These are phyloP conservation scores for Suillus fuscotomentosus DNA, from an alignment of 768 basidiomycete genomes.

Conservation along the genomic window DNA sequence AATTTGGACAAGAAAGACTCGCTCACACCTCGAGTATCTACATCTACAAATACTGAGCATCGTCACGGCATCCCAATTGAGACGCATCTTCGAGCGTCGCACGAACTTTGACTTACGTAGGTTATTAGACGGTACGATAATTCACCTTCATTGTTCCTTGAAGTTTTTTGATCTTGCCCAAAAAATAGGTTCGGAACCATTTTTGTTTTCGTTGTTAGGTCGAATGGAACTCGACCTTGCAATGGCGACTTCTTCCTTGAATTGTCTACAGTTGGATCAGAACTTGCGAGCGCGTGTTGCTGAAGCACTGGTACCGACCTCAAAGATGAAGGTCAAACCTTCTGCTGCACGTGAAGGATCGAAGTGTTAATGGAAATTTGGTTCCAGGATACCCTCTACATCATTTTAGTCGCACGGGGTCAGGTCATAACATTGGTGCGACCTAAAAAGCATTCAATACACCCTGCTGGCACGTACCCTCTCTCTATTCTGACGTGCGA, in stretches of 20 bases:
- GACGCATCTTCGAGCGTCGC: conserved; percentile 81
- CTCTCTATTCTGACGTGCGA: conserved; percentile 4
- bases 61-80: conserved; percentile 81
- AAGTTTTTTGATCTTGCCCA: conserved; percentile 2
- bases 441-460: conserved; percentile 92
- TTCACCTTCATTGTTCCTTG: neutral
- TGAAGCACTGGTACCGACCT: conserved; percentile 73
- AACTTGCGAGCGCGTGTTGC: conserved; percentile 70
- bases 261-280: conserved; percentile 76
- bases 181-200: conserved; percentile 73
- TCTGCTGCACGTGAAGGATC: neutral
- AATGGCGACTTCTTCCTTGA: conserved; percentile 76
- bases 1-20: conserved; percentile 69
- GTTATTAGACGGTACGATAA: conserved; percentile 56
- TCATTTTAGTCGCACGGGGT: conserved; percentile 77
- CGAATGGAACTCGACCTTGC: conserved; percentile 79
- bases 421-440: conserved; percentile 84
- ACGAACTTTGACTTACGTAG: conserved; percentile 90
- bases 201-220: conserved; percentile 69
- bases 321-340: conserved; percentile 68
- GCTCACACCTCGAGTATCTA: conserved; percentile 92
- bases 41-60: conserved; percentile 92
- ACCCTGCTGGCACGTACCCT: conserved; percentile 69
- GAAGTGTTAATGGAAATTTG: neutral
- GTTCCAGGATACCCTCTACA: conserved; percentile 83